A percentile compares a stretch with the other conserved stretches of the same genome.
Evolutionary conservation across 2,329 filamentous ascomycete genomes (phyloP).

Genomic region (Fusarium marasasianum): DNA sequence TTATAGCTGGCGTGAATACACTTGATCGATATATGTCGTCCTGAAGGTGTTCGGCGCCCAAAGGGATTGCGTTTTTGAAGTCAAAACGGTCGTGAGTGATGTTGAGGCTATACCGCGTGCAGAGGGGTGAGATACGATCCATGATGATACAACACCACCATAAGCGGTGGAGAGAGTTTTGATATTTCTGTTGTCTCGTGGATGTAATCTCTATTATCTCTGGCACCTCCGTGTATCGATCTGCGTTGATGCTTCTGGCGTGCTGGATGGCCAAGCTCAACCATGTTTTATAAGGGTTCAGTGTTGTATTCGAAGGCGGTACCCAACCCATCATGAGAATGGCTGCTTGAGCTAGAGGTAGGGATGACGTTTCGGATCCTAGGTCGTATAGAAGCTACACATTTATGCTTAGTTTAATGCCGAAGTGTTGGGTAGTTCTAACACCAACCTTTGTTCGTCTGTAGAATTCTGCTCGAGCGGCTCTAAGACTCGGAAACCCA

Average conservation of each 20-base stretch:
- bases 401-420: too few species aligned
- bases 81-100: background rate
- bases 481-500: background rate
- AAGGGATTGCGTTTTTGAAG: background rate
- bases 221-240: background rate
- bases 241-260: background rate
- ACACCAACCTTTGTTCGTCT: background rate
- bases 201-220: background rate
- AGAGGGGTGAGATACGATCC: background rate
- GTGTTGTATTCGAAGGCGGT: background rate
- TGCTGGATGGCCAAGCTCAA: background rate
- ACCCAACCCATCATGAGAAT: background rate
- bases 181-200: background rate
- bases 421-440: too few species aligned
- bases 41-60: background rate
- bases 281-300: background rate
- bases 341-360: background rate
- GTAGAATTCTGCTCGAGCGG: background rate
- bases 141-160: background rate
- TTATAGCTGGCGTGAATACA: background rate
- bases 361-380: background rate
- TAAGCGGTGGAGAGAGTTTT: background rate
- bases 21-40: background rate
- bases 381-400: background rate
- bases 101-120: background rate